A percentile compares a stretch with the other conserved stretches of the same genome.
These are phyloP conservation scores for Calocybe indica DNA, from an alignment of 768 basidiomycete species.

Conservation along the genomic window DNA sequence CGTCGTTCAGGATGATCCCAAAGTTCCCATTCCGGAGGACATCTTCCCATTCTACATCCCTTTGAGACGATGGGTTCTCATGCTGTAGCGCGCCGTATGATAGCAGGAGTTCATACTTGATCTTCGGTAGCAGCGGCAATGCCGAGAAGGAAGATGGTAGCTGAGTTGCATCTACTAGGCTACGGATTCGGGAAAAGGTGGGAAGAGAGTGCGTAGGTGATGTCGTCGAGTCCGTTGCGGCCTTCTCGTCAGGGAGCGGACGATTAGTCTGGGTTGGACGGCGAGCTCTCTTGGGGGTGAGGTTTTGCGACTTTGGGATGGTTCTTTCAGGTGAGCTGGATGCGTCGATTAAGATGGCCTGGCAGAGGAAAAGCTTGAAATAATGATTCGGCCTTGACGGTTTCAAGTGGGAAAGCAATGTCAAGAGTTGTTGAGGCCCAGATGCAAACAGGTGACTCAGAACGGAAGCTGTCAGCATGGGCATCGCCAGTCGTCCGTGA, in stretches of 20 bases:
- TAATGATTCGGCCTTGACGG: slow-evolving; percentile 26
- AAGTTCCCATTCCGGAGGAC: slow-evolving; percentile 18
- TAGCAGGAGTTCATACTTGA: slow-evolving; percentile 33
- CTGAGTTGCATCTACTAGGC: neutral
- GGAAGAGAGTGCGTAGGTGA: neutral
- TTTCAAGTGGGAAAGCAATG: slow-evolving; percentile 30
- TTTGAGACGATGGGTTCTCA: slow-evolving; percentile 15
- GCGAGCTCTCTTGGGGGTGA: slow-evolving; percentile 18
- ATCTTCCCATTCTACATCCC: slow-evolving; percentile 28
- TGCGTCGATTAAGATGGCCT: slow-evolving; percentile 7
- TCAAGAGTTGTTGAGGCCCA: slow-evolving; percentile 19
- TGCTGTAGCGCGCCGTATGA: slow-evolving; percentile 32
- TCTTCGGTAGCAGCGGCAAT: slow-evolving; percentile 12
- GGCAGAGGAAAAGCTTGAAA: slow-evolving; percentile 40
- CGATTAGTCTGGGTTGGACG: slow-evolving; percentile 7
- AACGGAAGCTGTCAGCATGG: slow-evolving; percentile 31
- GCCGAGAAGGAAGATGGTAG: slow-evolving; percentile 4
- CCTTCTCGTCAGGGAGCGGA: slow-evolving; percentile 1
- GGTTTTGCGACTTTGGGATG: slow-evolving; percentile 15
- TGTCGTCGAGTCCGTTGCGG: neutral
- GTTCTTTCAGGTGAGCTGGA: neutral
- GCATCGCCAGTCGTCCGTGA: slow-evolving; percentile 28
- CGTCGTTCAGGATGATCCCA: slow-evolving; percentile 16
- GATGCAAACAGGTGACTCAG: slow-evolving; percentile 24
- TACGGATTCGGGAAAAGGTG: no score